Conservation (phyloP, 495 filamentous ascomycete genomes). For the Penicillium tannophilum region DNA sequence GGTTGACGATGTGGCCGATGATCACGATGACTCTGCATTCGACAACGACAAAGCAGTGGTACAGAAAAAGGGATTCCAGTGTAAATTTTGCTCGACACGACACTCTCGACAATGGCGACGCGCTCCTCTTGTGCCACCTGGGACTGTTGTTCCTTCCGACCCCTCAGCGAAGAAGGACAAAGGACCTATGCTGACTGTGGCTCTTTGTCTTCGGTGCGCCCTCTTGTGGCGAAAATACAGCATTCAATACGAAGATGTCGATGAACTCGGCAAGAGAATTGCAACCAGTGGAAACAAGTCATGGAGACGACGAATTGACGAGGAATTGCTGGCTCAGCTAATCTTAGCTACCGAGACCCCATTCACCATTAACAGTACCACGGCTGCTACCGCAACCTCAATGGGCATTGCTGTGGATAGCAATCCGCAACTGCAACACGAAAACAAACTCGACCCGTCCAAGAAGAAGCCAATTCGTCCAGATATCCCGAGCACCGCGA, state of each 20-base stretch:
- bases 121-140: constrained; percentile 74
- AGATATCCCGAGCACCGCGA: constrained; percentile 52
- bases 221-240: constrained; percentile 92
- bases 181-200: constrained; percentile 70
- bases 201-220: constrained; percentile 87
- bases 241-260: constrained; percentile 94
- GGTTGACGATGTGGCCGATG: constrained; percentile 89
- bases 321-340: constrained; percentile 86
- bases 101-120: constrained; percentile 88
- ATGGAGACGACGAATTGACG: constrained; percentile 85
- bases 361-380: constrained; percentile 46
- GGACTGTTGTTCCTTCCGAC: constrained; percentile 71
- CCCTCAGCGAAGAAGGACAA: constrained; percentile 71
- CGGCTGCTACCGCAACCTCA: constrained; percentile 47
- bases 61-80: constrained; percentile 82
- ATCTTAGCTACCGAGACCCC: constrained; percentile 55
- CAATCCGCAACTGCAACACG: constrained; percentile 47
- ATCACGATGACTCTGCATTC: constrained; percentile 94
- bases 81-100: constrained; percentile 87
- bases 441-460: constrained; percentile 40
- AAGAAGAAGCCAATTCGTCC: constrained; percentile 62
- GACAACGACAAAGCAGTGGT: constrained; percentile 81
- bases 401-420: constrained; percentile 46
- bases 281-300: constrained; percentile 78
- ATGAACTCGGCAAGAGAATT: constrained; percentile 90